Conservation (phyloP, 2,329 filamentous ascomycete species). For the Penicillium oxalicum region DNA sequence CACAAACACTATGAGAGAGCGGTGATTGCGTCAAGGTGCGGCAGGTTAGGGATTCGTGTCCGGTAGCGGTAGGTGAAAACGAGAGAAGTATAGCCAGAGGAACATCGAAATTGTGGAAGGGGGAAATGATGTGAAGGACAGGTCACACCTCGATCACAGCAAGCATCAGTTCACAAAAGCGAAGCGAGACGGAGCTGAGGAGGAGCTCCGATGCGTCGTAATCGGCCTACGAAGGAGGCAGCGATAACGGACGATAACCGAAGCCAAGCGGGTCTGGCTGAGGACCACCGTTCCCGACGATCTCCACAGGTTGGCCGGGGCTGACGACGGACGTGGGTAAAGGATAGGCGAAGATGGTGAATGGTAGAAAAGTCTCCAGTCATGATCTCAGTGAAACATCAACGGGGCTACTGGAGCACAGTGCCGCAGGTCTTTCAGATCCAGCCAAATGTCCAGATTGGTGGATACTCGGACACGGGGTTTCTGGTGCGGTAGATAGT, state of each 20-base stretch:
- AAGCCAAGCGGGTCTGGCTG: neutral
- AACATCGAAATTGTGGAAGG: slow-evolving; percentile 11
- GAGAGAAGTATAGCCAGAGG: slow-evolving; percentile 1
- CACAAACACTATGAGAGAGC: slow-evolving; percentile 1
- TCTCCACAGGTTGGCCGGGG: neutral
- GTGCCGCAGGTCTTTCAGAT: too few species aligned
- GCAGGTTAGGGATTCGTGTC: neutral
- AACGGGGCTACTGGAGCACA: too few species aligned
- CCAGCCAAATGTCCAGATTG: too few species aligned
- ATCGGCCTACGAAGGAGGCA: slow-evolving; percentile 13
- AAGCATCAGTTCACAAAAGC: neutral
- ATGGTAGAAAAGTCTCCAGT: too few species aligned
- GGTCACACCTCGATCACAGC: neutral
- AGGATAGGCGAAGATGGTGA: too few species aligned
- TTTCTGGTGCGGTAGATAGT: too few species aligned
- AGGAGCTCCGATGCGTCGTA: slow-evolving; percentile 15
- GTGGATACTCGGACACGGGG: too few species aligned
- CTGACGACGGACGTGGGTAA: too few species aligned
- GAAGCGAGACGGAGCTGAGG: neutral
- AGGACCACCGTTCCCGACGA: too few species aligned
- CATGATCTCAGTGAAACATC: too few species aligned
- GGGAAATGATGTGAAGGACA: slow-evolving; percentile 1
- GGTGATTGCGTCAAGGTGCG: slow-evolving; percentile 7
- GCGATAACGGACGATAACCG: slow-evolving; percentile 12
- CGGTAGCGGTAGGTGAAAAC: neutral